phyloP scores from a whole-genome alignment of 139 green algal genomes.

The Diplosphaera chodatii region DNA sequence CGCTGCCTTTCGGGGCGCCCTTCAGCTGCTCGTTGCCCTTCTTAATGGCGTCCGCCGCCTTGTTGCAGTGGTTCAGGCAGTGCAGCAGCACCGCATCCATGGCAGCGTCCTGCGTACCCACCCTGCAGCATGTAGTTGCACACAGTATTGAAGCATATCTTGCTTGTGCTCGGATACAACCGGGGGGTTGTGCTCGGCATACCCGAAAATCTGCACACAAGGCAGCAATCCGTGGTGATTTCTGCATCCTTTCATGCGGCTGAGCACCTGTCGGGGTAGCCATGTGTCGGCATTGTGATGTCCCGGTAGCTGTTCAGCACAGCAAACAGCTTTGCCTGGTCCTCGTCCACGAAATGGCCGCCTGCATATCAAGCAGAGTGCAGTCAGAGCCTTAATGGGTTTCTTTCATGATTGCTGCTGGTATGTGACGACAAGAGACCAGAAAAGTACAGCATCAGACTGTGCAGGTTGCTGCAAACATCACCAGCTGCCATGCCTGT shows the following conservation, averaged over 20 bases:
- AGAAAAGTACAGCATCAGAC: no score
- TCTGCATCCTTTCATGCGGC: no score
- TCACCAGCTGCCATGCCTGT: no score
- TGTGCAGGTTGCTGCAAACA: no score
- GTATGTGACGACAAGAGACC: no score
- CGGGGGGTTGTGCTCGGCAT: no score
- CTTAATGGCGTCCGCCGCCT: slow-evolving; percentile 73
- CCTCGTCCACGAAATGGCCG: slow-evolving; percentile 27
- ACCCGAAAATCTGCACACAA: no score
- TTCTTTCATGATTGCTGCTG: no score
- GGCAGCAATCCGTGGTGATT: no score
- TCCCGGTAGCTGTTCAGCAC: slow-evolving; percentile 55
- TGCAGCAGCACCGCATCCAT: slow-evolving; percentile 78
- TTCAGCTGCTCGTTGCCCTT: slow-evolving; percentile 74
- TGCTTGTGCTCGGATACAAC: no score
- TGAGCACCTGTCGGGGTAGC: slow-evolving; percentile 41
- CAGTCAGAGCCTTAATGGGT: no score
- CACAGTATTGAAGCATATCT: background rate
- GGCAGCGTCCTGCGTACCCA: slow-evolving; percentile 22
- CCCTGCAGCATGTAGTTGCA: slow-evolving; percentile 6
- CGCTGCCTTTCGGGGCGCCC: background rate
- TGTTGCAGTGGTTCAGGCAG: slow-evolving; percentile 72
- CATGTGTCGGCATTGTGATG: slow-evolving; percentile 31
- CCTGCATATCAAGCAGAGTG: background rate
- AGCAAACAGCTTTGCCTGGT: slow-evolving; percentile 50